Conservation (phyloP, 345 rosid species). For the Sonneratia caseolaris region DNA sequence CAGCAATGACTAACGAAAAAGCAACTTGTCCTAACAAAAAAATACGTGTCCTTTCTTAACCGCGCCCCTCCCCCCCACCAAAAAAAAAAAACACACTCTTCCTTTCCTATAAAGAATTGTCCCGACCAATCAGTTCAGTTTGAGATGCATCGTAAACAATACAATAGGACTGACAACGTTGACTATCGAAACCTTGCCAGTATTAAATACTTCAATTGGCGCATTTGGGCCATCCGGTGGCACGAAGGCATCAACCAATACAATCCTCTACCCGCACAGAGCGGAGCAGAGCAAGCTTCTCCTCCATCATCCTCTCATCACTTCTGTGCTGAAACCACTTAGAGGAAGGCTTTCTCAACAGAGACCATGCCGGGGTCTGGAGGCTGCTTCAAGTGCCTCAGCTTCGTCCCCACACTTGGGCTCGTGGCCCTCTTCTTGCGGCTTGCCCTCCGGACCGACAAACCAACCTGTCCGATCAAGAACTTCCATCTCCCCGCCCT, state of each 20-base stretch:
- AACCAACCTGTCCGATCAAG: constrained; percentile 41
- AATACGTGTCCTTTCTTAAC: too few relatives aligned
- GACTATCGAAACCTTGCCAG: not conserved
- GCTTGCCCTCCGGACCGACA: constrained; percentile 50
- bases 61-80: too few relatives aligned
- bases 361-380: constrained; percentile 19
- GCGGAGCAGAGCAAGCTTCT: not conserved
- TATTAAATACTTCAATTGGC: not conserved
- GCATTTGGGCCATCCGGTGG: too few relatives aligned
- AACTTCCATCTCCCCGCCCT: constrained; percentile 51
- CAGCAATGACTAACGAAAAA: not conserved
- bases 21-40: not conserved
- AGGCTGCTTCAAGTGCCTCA: constrained; percentile 34
- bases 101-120: not conserved
- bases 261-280: not conserved
- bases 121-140: not conserved
- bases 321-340: too few relatives aligned
- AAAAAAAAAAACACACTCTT: too few relatives aligned
- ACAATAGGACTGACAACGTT: not conserved
- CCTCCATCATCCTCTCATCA: not conserved
- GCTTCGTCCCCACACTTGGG: constrained; percentile 47
- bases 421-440: constrained; percentile 62
- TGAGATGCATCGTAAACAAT: not conserved
- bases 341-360: not conserved
- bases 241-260: too few relatives aligned